Conservation (phyloP, 75 land plant genomes). For the Adiantum capillusveneris region DNA sequence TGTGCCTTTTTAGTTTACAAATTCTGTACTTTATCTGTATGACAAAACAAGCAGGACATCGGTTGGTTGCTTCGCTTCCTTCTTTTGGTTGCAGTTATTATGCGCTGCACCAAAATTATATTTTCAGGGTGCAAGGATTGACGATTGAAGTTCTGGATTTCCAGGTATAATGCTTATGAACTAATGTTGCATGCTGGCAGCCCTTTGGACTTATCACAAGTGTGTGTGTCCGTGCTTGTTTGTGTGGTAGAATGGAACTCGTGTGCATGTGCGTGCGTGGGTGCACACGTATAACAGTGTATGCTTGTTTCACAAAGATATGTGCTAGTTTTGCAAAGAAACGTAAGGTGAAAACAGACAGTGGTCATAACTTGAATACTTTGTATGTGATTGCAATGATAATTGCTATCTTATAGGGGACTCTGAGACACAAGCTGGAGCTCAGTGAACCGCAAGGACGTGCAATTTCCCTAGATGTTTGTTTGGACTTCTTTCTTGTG, state of each 20-base stretch:
- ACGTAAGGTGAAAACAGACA: no score
- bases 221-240: no score
- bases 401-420: slow-evolving; percentile 9
- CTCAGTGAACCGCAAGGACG: slow-evolving; percentile 23
- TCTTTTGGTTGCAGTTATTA: neutral
- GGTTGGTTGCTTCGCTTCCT: neutral
- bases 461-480: slow-evolving; percentile 13
- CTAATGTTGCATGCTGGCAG: no score
- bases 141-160: slow-evolving; percentile 7
- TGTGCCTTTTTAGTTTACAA: neutral
- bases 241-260: no score
- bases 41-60: neutral
- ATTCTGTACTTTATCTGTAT: neutral
- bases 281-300: no score
- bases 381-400: neutral
- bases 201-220: no score
- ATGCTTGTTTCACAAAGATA: no score
- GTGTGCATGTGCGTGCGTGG: no score
- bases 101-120: neutral
- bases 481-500: slow-evolving; percentile 19
- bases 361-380: no score
- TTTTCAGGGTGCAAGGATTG: neutral
- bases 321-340: no score
- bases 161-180: neutral
- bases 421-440: slow-evolving; percentile 11